phyloP scores from a whole-genome alignment of 1,139 yeast species.

The Yamadazyma songkhlaensis region DNA sequence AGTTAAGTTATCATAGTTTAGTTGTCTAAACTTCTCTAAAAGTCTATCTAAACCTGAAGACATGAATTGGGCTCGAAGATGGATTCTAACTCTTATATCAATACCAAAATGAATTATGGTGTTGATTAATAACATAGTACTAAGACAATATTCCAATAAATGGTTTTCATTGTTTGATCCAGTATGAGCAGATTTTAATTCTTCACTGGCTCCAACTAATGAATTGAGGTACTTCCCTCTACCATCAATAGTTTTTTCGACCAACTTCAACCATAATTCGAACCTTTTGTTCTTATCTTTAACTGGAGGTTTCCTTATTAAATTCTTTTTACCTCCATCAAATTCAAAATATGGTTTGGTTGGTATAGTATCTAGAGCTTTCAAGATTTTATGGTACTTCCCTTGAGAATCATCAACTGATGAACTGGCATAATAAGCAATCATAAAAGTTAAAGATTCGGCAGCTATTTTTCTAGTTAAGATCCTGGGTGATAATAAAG shows the following conservation, averaged over 20 bases:
- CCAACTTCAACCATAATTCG: conserved; percentile 81
- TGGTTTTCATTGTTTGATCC: conserved; percentile 59
- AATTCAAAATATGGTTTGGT: conserved; percentile 59
- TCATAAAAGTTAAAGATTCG: conserved; percentile 59
- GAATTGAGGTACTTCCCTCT: conserved; percentile 84
- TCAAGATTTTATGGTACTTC: conserved; percentile 62
- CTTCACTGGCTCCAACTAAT: conserved; percentile 91
- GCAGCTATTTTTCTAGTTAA: conserved; percentile 79
- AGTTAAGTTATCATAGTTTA: conserved; percentile 61
- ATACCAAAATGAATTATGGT: conserved; percentile 66
- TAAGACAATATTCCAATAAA: conserved; percentile 73
- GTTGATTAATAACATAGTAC: conserved; percentile 75
- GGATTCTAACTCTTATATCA: conserved; percentile 67
- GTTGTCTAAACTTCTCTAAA: conserved; percentile 55
- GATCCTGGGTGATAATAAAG: conserved; percentile 56
- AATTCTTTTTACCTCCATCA: conserved; percentile 21
- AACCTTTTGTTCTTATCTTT: conserved; percentile 54
- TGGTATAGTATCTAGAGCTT: conserved; percentile 61
- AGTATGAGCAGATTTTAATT: conserved; percentile 54
- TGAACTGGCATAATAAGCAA: conserved; percentile 37
- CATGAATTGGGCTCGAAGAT: conserved; percentile 71
- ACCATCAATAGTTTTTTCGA: conserved; percentile 76
- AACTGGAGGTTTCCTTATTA: conserved; percentile 40
- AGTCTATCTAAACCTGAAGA: conserved; percentile 74
- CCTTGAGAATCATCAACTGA: conserved; percentile 29